These are phyloP conservation scores for Amorphotheca resinae DNA, from an alignment of 495 filamentous ascomycete genomes.

Conservation along the genomic window DNA sequence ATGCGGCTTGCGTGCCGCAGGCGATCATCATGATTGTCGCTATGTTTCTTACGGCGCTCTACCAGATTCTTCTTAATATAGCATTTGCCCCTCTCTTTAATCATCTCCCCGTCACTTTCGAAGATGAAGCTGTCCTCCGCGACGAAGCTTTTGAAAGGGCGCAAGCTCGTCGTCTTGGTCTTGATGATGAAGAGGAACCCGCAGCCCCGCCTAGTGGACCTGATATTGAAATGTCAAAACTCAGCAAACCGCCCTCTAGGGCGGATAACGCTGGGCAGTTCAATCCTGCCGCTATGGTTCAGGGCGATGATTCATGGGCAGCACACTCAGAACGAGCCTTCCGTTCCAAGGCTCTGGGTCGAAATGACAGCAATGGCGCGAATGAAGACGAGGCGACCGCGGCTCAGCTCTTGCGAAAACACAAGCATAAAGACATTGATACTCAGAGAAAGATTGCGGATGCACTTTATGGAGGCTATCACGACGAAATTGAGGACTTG, in stretches of 20 bases:
- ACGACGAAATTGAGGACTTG: conserved; percentile 89
- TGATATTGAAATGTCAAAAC: conserved; percentile 41
- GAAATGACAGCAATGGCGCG: conserved; percentile 29
- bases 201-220: conserved; percentile 17
- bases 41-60: conserved; percentile 58
- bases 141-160: conserved; percentile 79
- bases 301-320: conserved; percentile 37
- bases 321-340: conserved; percentile 15
- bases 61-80: conserved; percentile 70
- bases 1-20: conserved; percentile 61
- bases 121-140: conserved; percentile 82
- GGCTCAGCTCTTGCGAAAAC: conserved; percentile 25
- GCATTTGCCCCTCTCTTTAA: conserved; percentile 77
- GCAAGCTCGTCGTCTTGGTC: conserved; percentile 49
- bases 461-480: conserved; percentile 71
- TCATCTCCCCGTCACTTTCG: conserved; percentile 88
- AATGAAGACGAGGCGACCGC: conserved; percentile 25
- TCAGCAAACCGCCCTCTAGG: conserved; percentile 13
- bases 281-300: conserved; percentile 33
- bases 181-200: conserved; percentile 25
- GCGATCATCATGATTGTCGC: conserved; percentile 82
- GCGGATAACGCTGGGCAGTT: conserved; percentile 12
- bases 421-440: conserved; percentile 38
- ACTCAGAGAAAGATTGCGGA: conserved; percentile 60
- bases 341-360: conserved; percentile 12